phyloP scores from a whole-genome alignment of 2,329 filamentous ascomycete genomes.

The Fusarium kyushuense region DNA sequence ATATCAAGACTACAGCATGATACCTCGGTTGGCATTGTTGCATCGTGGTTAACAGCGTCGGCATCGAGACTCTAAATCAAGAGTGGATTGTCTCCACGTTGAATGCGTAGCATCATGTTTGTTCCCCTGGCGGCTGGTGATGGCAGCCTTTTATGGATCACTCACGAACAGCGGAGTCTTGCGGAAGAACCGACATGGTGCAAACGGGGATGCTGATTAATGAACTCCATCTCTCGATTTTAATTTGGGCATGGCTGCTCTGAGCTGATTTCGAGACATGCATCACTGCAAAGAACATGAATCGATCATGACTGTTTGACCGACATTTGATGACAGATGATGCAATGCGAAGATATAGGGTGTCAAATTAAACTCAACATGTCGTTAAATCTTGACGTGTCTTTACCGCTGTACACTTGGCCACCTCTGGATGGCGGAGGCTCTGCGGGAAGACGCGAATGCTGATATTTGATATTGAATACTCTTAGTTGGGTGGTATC shows the following conservation, averaged over 20 bases:
- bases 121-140: slow-evolving; percentile 17
- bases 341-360: not conserved
- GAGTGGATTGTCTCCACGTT: slow-evolving; percentile 28
- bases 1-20: slow-evolving; percentile 5
- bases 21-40: slow-evolving; percentile 4
- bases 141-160: slow-evolving; percentile 26
- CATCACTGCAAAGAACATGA: not conserved
- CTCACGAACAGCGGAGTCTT: slow-evolving; percentile 27
- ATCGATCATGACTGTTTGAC: not conserved
- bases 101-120: slow-evolving; percentile 36
- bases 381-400: not conserved
- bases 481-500: slow-evolving; percentile 32
- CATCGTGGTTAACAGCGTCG: slow-evolving; percentile 21
- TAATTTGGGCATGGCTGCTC: not conserved
- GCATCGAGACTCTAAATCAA: slow-evolving; percentile 9
- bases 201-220: slow-evolving; percentile 13
- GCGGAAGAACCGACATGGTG: slow-evolving; percentile 14
- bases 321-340: slow-evolving; percentile 3
- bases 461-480: slow-evolving; percentile 10
- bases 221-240: not conserved
- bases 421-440: slow-evolving; percentile 38
- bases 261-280: not conserved
- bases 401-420: slow-evolving; percentile 38
- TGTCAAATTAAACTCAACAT: slow-evolving; percentile 1
- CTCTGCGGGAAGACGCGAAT: slow-evolving; percentile 38